Evolutionary conservation across 1,284 basidiomycete genomes (phyloP).

Genomic region (Rhodotorula sp.): DNA sequence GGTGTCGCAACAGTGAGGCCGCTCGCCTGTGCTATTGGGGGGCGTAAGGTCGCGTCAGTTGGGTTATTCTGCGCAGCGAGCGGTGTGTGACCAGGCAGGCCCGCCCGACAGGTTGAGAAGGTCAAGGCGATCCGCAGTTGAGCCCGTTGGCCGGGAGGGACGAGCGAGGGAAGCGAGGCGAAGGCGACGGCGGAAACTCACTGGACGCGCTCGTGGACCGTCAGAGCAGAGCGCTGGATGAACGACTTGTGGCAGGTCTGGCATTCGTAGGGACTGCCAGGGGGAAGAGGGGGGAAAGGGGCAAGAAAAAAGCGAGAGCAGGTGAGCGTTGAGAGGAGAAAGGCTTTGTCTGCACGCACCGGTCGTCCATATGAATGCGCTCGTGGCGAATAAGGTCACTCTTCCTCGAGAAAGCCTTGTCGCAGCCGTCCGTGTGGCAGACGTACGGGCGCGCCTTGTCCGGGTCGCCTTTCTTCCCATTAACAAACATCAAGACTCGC

Average conservation of each 20-base stretch:
- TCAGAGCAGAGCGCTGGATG: conserved; percentile 46
- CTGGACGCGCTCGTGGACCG: conserved; percentile 46
- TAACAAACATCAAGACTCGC: background rate
- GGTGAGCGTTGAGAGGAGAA: background rate
- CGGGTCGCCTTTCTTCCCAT: background rate
- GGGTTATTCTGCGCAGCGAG: background rate
- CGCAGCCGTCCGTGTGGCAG: conserved; percentile 49
- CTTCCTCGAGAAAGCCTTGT: conserved; percentile 53
- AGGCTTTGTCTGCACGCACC: conserved; percentile 6
- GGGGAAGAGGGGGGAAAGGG: background rate
- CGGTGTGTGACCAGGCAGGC: background rate
- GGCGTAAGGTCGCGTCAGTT: background rate
- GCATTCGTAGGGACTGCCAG: conserved; percentile 49
- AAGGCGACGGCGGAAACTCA: conserved; percentile 2
- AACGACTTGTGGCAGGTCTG: conserved; percentile 42
- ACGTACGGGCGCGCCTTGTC: background rate
- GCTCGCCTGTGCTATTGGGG: conserved; percentile 54
- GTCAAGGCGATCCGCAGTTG: background rate
- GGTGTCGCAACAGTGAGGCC: conserved; percentile 56
- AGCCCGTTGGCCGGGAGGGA: background rate
- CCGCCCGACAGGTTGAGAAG: background rate
- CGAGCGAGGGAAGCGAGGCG: conserved; percentile 4
- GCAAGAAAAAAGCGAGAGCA: background rate
- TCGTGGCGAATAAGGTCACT: conserved; percentile 54
- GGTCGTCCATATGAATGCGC: conserved; percentile 51